These are phyloP conservation scores for Notholithocarpus densiflorus DNA, from an alignment of 306 rosid species.

Conservation along the genomic window DNA sequence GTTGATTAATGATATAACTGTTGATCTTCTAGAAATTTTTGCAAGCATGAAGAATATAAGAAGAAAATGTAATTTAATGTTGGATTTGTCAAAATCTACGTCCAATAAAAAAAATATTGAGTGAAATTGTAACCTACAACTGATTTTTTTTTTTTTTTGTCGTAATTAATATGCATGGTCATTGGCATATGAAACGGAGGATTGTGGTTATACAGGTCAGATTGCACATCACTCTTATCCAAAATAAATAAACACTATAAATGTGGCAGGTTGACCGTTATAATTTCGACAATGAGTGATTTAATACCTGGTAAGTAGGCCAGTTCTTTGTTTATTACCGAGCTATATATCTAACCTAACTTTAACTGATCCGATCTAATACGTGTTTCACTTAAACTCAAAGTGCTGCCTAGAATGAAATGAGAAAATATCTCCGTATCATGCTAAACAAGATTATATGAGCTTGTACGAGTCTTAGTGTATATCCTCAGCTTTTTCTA, in stretches of 20 bases:
- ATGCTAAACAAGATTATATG: neutral
- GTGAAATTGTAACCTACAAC: too few species aligned
- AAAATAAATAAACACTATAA: neutral
- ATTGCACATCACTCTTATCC: neutral
- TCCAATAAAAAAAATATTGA: too few species aligned
- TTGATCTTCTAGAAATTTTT: too few species aligned
- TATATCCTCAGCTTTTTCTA: neutral
- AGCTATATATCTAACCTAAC: neutral
- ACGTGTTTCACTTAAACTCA: neutral
- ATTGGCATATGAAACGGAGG: neutral
- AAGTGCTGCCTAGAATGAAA: neutral
- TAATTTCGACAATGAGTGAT: neutral
- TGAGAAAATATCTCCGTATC: neutral
- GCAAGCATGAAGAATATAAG: too few species aligned
- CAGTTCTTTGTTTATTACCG: neutral
- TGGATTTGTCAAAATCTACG: too few species aligned
- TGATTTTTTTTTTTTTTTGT: too few species aligned
- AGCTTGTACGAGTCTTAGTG: neutral
- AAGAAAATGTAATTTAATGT: too few species aligned
- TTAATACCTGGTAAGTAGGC: neutral
- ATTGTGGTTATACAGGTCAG: neutral
- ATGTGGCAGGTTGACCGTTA: neutral
- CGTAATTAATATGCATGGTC: too few species aligned
- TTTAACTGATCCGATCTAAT: neutral
- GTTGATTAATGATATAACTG: fast-evolving